phyloP scores from a whole-genome alignment of 306 rosid species.

The Begonia masoniana region DNA sequence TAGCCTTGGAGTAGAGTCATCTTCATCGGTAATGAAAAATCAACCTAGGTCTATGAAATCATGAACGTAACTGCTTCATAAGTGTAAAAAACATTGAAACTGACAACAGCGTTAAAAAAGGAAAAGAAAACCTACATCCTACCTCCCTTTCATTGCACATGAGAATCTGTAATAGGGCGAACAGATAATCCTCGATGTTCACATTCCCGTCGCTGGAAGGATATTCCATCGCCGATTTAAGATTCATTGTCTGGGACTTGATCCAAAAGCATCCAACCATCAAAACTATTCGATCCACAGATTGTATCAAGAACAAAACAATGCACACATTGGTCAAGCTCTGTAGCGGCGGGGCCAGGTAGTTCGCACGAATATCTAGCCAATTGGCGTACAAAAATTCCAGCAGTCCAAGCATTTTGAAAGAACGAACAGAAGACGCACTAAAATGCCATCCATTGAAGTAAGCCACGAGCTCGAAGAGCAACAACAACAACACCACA shows the following conservation, averaged over 20 bases:
- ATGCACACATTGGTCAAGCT: conserved; percentile 63
- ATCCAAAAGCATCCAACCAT: conserved; percentile 91
- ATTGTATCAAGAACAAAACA: conserved; percentile 61
- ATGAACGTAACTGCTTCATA: too few relatives aligned
- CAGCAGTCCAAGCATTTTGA: conserved; percentile 47
- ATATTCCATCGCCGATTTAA: conserved; percentile 45
- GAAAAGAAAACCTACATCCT: conserved; percentile 69
- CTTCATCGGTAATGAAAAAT: too few relatives aligned
- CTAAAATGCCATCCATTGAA: conserved; percentile 92
- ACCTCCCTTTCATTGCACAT: conserved; percentile 99
- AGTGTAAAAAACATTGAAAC: too few relatives aligned
- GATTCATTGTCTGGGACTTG: conserved; percentile 58
- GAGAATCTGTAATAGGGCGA: conserved; percentile 86
- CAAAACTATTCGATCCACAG: conserved; percentile 73
- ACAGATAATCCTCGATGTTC: conserved; percentile 56
- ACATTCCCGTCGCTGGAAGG: conserved; percentile 12
- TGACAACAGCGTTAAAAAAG: neutral
- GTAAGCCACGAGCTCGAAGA: conserved; percentile 73
- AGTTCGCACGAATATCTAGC: conserved; percentile 52
- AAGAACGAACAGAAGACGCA: conserved; percentile 46
- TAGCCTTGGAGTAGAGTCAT: too few relatives aligned
- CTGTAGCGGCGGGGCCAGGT: conserved; percentile 88
- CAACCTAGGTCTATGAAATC: too few relatives aligned
- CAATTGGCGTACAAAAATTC: conserved; percentile 51
- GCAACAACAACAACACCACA: conserved; percentile 41